Evolutionary conservation across 148 eudicot genomes (phyloP).

Genomic region (Drosera capensis): DNA sequence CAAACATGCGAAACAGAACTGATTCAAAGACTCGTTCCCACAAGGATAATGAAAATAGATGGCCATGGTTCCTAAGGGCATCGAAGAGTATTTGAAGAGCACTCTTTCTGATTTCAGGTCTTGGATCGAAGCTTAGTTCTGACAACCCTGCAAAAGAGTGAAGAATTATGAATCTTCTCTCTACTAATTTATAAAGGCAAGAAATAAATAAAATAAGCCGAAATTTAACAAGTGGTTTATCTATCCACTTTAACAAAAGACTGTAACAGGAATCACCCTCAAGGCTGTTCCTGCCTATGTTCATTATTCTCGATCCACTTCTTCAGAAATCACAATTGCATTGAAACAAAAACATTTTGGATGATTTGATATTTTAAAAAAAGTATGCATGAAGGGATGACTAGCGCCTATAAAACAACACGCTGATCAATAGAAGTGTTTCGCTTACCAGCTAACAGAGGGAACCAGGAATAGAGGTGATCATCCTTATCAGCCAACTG

Average conservation of each 20-base stretch:
- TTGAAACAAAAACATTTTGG: too few relatives aligned
- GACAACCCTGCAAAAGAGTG: constrained; percentile 54
- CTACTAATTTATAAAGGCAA: not conserved
- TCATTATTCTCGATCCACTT: too few relatives aligned
- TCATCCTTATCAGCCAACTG: constrained; percentile 59
- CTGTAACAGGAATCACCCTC: too few relatives aligned
- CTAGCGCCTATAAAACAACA: too few relatives aligned
- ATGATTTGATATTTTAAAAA: too few relatives aligned
- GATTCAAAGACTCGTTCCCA: constrained; percentile 98
- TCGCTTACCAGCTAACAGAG: constrained; percentile 85
- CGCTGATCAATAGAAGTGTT: not conserved
- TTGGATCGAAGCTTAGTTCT: constrained; percentile 97
- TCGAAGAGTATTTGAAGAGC: constrained; percentile 89
- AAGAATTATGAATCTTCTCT: not conserved
- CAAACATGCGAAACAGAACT: constrained; percentile 89
- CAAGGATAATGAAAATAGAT: constrained; percentile 73
- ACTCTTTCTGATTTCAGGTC: constrained; percentile 86
- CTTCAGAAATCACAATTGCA: too few relatives aligned
- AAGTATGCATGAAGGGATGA: not conserved
- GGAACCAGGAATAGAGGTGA: constrained; percentile 95
- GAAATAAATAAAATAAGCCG: constrained; percentile 1
- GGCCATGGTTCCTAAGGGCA: constrained; percentile 84
- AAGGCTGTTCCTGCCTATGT: too few relatives aligned
- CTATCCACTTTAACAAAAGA: too few relatives aligned
- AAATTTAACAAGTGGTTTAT: not conserved